Conservation (phyloP, 1,284 basidiomycete species). For the Omphalotus olearius region DNA sequence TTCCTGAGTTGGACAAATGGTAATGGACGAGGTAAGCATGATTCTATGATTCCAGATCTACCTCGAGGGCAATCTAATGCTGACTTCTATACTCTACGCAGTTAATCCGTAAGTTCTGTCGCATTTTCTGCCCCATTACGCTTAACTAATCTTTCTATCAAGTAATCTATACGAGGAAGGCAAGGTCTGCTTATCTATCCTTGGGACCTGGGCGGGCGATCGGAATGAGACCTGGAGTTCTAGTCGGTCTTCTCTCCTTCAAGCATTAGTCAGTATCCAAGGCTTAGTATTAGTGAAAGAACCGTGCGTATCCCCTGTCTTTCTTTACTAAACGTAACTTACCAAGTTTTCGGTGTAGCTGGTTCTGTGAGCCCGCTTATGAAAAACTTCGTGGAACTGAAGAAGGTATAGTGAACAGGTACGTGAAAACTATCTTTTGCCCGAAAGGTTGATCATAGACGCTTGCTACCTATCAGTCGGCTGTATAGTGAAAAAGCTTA, state of each 20-base stretch:
- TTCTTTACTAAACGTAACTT: background rate
- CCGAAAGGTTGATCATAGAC: background rate
- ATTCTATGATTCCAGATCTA: slow-evolving; percentile 12
- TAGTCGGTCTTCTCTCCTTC: slow-evolving; percentile 78
- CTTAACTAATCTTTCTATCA: slow-evolving; percentile 9
- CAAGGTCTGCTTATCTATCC: slow-evolving; percentile 89
- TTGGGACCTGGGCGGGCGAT: slow-evolving; percentile 92
- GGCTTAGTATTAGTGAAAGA: slow-evolving; percentile 90
- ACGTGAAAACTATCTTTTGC: slow-evolving; percentile 15
- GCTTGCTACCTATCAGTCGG: slow-evolving; percentile 42
- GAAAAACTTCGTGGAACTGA: slow-evolving; percentile 87
- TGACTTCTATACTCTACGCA: slow-evolving; percentile 20
- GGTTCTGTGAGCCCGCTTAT: slow-evolving; percentile 90
- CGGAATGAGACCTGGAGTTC: slow-evolving; percentile 83
- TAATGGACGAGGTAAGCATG: slow-evolving; percentile 73
- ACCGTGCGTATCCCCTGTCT: slow-evolving; percentile 51
- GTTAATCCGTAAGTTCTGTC: slow-evolving; percentile 69
- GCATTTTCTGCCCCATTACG: background rate
- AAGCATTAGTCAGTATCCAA: slow-evolving; percentile 92
- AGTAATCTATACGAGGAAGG: slow-evolving; percentile 94
- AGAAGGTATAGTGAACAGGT: slow-evolving; percentile 85
- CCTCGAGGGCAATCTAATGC: background rate
- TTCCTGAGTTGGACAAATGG: slow-evolving; percentile 95
- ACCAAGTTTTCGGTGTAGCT: slow-evolving; percentile 37
- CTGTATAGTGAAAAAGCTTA: slow-evolving; percentile 92